Evolutionary conservation across 495 filamentous ascomycete species (phyloP).

Genomic region (Podospora sp.): DNA sequence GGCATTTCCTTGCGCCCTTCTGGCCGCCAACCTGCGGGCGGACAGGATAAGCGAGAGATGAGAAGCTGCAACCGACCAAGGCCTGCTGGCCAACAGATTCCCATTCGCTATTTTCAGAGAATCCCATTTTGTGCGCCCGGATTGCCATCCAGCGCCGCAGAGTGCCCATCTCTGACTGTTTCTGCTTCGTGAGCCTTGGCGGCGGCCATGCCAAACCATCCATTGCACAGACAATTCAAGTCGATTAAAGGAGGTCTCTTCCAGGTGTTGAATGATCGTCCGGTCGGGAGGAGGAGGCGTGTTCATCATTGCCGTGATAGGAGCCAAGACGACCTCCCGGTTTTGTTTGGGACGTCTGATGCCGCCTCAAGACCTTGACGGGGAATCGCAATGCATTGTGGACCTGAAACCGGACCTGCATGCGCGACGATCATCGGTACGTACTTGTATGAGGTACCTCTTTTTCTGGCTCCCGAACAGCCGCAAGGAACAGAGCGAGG

Average conservation of each 20-base stretch:
- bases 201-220: not conserved
- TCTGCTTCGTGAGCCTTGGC: slow-evolving; percentile 7
- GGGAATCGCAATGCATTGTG: not conserved
- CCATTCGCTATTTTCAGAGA: slow-evolving; percentile 11
- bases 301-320: not conserved
- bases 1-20: not conserved
- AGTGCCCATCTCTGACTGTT: not conserved
- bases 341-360: slow-evolving; percentile 2
- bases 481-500: not conserved
- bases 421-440: not conserved
- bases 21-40: not conserved
- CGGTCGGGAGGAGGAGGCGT: not conserved
- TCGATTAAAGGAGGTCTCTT: not conserved
- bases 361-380: not conserved
- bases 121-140: slow-evolving; percentile 8
- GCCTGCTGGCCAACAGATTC: not conserved
- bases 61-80: slow-evolving; percentile 4
- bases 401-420: slow-evolving; percentile 10
- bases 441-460: slow-evolving; percentile 2
- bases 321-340: slow-evolving; percentile 2
- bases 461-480: not conserved
- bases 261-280: slow-evolving; percentile 12
- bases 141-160: slow-evolving; percentile 6
- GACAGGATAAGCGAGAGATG: slow-evolving; percentile 3
- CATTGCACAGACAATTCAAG: not conserved